Percentiles rank a stretch among this genome's conserved stretches.
Evolutionary conservation across 2,329 filamentous ascomycete genomes (phyloP).

Genomic region (Thielaviopsis euricoi): DNA sequence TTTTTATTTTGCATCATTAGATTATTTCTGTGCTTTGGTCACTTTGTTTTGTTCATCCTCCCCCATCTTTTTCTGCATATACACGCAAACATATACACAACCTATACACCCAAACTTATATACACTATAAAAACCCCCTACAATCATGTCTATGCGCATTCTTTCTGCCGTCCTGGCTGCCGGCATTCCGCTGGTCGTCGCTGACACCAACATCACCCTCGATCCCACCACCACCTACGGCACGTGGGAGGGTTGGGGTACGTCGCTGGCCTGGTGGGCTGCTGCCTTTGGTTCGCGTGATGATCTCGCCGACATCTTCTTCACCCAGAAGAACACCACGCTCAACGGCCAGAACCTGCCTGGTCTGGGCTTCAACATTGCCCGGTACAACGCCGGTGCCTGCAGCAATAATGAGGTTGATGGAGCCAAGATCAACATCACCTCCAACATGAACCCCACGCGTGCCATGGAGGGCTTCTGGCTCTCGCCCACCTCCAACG

Average conservation of each 20-base stretch:
- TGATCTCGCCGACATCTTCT: constrained; percentile 26
- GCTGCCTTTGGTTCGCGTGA: constrained; percentile 23
- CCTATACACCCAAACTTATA: no score
- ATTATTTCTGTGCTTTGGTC: background rate
- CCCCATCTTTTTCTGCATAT: background rate
- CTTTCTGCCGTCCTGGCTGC: constrained; percentile 9
- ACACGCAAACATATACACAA: background rate
- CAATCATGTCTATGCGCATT: constrained; percentile 7
- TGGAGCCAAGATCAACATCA: constrained; percentile 20
- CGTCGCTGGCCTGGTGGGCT: constrained; percentile 28
- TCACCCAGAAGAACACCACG: constrained; percentile 19
- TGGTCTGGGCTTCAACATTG: constrained; percentile 26
- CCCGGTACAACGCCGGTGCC: constrained; percentile 27
- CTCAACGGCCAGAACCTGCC: constrained; percentile 20
- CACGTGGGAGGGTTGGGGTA: constrained; percentile 28
- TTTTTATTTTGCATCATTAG: background rate
- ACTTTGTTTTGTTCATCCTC: background rate
- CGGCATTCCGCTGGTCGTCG: background rate
- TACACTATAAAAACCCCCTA: no score
- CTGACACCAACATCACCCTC: constrained; percentile 5
- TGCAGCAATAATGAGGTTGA: constrained; percentile 21
- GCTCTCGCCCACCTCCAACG: constrained; percentile 21
- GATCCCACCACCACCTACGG: constrained; percentile 19
- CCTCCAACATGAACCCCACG: constrained; percentile 21
- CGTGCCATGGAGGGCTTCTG: constrained; percentile 26